Percentiles rank a stretch among this genome's conserved stretches.
Evolutionary conservation across 129 eudicot species (phyloP).

Genomic region (Pittosporum tobira): DNA sequence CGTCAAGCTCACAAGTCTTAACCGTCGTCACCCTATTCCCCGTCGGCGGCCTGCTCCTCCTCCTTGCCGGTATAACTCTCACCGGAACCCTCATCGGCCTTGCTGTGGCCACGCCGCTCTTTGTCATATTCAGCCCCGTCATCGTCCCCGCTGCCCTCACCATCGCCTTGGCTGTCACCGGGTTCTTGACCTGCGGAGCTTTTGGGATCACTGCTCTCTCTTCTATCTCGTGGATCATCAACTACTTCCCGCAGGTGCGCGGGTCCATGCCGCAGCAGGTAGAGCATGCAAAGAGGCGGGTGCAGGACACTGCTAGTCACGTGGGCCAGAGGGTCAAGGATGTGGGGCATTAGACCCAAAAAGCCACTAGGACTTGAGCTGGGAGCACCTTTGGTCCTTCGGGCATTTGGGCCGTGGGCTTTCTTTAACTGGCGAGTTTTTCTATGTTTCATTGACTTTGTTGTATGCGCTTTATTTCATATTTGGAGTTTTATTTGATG

Average conservation of each 20-base stretch:
- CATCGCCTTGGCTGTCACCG: conserved; percentile 43
- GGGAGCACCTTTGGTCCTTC: not conserved
- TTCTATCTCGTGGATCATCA: conserved; percentile 54
- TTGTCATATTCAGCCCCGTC: conserved; percentile 59
- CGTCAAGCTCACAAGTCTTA: conserved; percentile 37
- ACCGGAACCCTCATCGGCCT: conserved; percentile 49
- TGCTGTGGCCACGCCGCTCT: conserved; percentile 46
- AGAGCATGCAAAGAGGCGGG: conserved; percentile 34
- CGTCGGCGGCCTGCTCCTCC: conserved; percentile 36
- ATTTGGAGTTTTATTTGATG: too few species aligned
- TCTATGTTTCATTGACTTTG: too few species aligned
- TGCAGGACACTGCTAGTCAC: conserved; percentile 32
- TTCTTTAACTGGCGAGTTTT: too few species aligned
- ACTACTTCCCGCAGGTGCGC: conserved; percentile 27
- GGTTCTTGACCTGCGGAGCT: conserved; percentile 58
- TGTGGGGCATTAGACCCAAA: conserved; percentile 34
- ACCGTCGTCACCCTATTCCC: conserved; percentile 54
- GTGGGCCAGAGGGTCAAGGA: conserved; percentile 47
- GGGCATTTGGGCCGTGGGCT: not conserved
- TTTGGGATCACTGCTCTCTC: conserved; percentile 59
- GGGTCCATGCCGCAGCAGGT: conserved; percentile 26
- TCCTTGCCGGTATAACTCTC: conserved; percentile 45
- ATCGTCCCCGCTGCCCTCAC: conserved; percentile 55
- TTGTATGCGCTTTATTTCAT: too few species aligned
- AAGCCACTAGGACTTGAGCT: conserved; percentile 16